phyloP scores from a whole-genome alignment of 2,329 filamentous ascomycete genomes.

The Parastagonospora avenae region DNA sequence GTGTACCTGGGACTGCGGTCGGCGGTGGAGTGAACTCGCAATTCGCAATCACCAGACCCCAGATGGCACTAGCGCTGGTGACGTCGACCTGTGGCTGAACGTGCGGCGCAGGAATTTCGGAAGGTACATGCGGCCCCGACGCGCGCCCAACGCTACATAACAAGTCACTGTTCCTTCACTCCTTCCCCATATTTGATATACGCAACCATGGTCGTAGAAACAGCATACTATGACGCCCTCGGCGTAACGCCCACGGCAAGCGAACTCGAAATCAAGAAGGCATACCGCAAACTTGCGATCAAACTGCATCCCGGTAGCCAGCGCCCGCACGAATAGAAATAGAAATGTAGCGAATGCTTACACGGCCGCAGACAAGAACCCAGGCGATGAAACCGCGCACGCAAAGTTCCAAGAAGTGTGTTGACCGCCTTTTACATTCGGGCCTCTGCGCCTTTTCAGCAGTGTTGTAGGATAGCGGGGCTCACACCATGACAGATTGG shows the following conservation, averaged over 20 bases:
- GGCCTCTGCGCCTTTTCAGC: conserved; percentile 2
- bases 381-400: conserved; percentile 90
- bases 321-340: conserved; percentile 28
- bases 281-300: conserved; percentile 89
- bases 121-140: conserved; percentile 15
- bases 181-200: conserved; percentile 6
- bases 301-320: conserved; percentile 79
- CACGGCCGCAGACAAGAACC: conserved; percentile 81
- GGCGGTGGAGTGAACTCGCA: too few relatives aligned
- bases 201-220: conserved; percentile 78
- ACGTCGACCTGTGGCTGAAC: conserved; percentile 21
- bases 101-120: conserved; percentile 24
- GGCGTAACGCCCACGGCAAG: conserved; percentile 84
- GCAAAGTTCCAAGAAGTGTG: conserved; percentile 88
- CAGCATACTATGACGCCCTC: conserved; percentile 84
- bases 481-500: conserved; percentile 58
- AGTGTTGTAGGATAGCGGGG: conserved; percentile 20
- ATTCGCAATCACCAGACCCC: neutral
- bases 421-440: conserved; percentile 5
- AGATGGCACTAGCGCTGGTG: conserved; percentile 7
- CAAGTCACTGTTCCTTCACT: conserved; percentile 9
- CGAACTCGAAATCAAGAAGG: conserved; percentile 95
- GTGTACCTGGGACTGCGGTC: too few relatives aligned
- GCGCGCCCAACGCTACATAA: conserved; percentile 20
- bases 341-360: conserved; percentile 9